Base-by-base conservation (phyloP, 169 alveolate genomes). In the Babesia bovis region DNA sequence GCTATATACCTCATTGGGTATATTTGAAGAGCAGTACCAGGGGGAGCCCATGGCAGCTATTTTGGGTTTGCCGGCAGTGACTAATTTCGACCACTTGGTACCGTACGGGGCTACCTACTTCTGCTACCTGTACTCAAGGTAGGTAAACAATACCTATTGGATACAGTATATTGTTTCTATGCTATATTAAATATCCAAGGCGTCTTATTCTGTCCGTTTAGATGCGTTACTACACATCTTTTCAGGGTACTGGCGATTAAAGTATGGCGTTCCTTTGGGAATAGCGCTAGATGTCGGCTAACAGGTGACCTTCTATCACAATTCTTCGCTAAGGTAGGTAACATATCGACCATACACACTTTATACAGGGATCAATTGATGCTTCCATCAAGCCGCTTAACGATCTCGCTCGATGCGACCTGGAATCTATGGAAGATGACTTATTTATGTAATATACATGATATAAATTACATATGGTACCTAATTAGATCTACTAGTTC, bases 21-120 rank as follows among this genome's bases (percentile, higher is more conserved):
- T 65, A 19, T 66, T 67, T 44, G 50, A 38, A n/a, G 82, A 77
- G 12, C 33, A 52, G 33, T 77, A 36, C 61, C 66, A 45, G 7
- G 21, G 40, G 7, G 25, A 25, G 9, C 15, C 30, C 1, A 30
- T 53, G 17, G 32, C 69, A 13, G 33, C 25, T 23, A 56, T 79
- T 38, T 40, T 79, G 28, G 82, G 79, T 28, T 63, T 66, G 26
- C 79, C 74, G 19, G 74, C 84, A 57, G 58, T 84, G 66, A 82
- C 89, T 12, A 88, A 88, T 66, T 84, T 88, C 42, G 85, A 87
- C 38, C 93, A 88, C 56, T 69, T 88, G 41, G 59, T 88, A 5
- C 91, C 84, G 66, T 88, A 88, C 47, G 91, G 91, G 4, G 91
- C 89, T 23, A 88, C 83, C 47, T 88, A 88, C 42, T 88, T 68